Evolutionary conservation across 495 filamentous ascomycete species (phyloP).

Genomic region (Thermochaetoides thermophila): DNA sequence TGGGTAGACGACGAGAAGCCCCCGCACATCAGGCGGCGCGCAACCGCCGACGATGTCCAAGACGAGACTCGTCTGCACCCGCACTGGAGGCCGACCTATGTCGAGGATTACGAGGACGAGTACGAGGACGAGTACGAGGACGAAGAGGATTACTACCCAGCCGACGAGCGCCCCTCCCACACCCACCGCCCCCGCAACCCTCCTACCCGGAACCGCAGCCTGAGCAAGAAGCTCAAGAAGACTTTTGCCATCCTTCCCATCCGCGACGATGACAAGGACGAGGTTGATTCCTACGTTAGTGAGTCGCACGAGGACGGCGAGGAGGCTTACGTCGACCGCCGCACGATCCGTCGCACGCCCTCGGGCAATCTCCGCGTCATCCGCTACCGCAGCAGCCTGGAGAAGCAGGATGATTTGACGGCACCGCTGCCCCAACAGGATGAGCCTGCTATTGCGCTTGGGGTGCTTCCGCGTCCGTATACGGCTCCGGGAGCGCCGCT

Average conservation of each 20-base stretch:
- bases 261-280: conserved; percentile 19
- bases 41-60: conserved; percentile 26
- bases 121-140: conserved; percentile 29
- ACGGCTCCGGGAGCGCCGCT: neutral
- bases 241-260: conserved; percentile 40
- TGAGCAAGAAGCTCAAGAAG: conserved; percentile 30
- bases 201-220: too few species aligned
- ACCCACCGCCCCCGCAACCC: too few species aligned
- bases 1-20: conserved; percentile 17
- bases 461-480: neutral
- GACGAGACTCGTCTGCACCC: conserved; percentile 54
- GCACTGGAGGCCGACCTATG: conserved; percentile 67
- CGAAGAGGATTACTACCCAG: conserved; percentile 21
- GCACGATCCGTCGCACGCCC: conserved; percentile 33
- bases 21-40: conserved; percentile 21
- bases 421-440: conserved; percentile 11
- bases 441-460: neutral
- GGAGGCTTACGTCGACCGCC: too few species aligned
- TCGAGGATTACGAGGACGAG: conserved; percentile 42
- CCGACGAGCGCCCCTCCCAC: conserved; percentile 30
- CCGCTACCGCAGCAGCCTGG: conserved; percentile 28
- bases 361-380: conserved; percentile 37
- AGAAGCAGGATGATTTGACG: conserved; percentile 10
- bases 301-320: conserved; percentile 21
- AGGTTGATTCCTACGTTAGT: conserved; percentile 21